Evolutionary conservation across 1,284 basidiomycete species (phyloP), one percentile per base, ranked within the genome.

Genomic region (Cryptococcus amylolentus): DNA sequence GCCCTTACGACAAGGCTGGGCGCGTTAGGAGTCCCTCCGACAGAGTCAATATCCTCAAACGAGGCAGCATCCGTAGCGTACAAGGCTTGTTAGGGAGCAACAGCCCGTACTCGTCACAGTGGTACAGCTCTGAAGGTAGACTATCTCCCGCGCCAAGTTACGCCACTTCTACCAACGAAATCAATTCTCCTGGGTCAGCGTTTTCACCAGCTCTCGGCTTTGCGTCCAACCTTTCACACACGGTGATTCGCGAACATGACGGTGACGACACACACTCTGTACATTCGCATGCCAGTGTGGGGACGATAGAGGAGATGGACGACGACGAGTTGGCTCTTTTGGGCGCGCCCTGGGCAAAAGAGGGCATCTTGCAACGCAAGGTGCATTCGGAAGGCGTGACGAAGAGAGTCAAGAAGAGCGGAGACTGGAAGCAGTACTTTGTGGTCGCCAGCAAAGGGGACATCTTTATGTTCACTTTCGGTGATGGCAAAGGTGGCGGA

Each of bases 281-380:
- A 12, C 49, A 57, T 20, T 81, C 82, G 20, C 88, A 85, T 66
- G 81, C 83, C 18, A 87, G 86, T 1, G 84, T 82, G 28, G 57
- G 50, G 5, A 65, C 63, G 10, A 53, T 69, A n/a, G 77, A 75
- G 27, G 75, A 77, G 5, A 88, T 95, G 58, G 86, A 87, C 5
- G 94, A 98, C 70, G 93, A 97, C 71, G 92, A 97, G 77, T 82
- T 98, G 12, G 94, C 95, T 1, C 80, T 98, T 38, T 84, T 96
- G 12, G 95, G 95, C 26, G 86, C 95, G 3, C 95, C 95, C 0
- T 98, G 95, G 95, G 95, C 95, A 0, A 98, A 98, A 76, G 95
- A 98, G 76, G 95, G 95, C 14, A 88, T 94, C 80, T 83, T 98
- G 4, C 88, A 87, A 63, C 86, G 93, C 38, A 98, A 97, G 73